These are phyloP conservation scores for Salisapilia sapeloensis DNA, from an alignment of 352 stramenopile species.

Conservation along the genomic window DNA sequence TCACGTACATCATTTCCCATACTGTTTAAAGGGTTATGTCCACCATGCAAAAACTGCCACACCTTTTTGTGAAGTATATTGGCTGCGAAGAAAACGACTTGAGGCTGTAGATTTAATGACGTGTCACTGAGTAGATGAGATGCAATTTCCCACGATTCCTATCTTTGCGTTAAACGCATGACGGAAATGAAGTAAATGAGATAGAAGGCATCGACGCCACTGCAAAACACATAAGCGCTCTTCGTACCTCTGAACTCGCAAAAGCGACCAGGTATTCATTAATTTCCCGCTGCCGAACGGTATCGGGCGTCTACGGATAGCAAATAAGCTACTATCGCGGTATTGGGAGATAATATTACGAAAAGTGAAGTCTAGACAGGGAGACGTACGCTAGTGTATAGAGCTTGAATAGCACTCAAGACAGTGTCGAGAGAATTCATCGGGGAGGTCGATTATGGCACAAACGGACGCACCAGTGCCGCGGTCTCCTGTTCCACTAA, in stretches of 20 bases:
- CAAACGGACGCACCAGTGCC: no score
- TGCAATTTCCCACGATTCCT: constrained; percentile 25
- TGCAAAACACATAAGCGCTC: constrained; percentile 1
- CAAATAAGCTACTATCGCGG: neutral
- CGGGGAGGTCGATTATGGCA: no score
- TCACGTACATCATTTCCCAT: neutral
- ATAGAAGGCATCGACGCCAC: neutral
- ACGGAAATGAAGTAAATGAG: neutral
- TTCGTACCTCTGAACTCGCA: constrained; percentile 20
- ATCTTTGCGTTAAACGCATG: neutral
- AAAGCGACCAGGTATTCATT: constrained; percentile 53
- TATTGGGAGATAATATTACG: neutral
- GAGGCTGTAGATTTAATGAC: constrained; percentile 16
- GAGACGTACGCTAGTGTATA: constrained; percentile 38
- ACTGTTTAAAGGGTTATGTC: neutral
- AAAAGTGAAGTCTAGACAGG: constrained; percentile 1
- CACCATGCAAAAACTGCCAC: neutral
- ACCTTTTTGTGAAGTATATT: constrained; percentile 65
- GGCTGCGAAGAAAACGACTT: constrained; percentile 55
- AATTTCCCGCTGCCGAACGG: constrained; percentile 34
- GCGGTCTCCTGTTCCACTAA: no score
- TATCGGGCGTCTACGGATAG: neutral
- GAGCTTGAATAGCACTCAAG: constrained; percentile 28
- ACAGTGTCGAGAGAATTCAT: constrained; percentile 17
- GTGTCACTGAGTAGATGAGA: constrained; percentile 33